Evolutionary conservation across 1,284 basidiomycete species (phyloP).

Genomic region (Stygiomarasmius scandens): DNA sequence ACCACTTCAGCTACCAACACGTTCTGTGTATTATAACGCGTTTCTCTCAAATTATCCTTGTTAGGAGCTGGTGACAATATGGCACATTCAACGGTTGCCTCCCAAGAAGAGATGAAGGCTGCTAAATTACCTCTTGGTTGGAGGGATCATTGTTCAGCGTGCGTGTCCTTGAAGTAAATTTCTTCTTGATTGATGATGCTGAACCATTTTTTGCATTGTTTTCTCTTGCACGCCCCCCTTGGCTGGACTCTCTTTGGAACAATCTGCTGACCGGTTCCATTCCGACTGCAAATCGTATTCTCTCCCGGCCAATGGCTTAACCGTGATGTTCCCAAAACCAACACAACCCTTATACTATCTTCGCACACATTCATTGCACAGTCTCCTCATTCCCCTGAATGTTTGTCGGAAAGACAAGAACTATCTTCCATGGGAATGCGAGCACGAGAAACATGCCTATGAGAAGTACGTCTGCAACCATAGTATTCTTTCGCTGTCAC

Average conservation of each 20-base stretch:
- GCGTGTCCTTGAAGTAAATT: slow-evolving; percentile 36
- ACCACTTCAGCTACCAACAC: background rate
- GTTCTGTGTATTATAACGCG: background rate
- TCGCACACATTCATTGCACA: slow-evolving; percentile 30
- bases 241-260: background rate
- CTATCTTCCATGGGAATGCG: slow-evolving; percentile 84
- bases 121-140: slow-evolving; percentile 80
- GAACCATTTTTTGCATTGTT: background rate
- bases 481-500: background rate
- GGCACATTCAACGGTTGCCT: slow-evolving; percentile 69
- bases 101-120: slow-evolving; percentile 81
- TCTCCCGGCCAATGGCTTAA: too few relatives aligned
- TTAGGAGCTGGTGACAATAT: background rate
- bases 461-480: slow-evolving; percentile 65
- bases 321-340: background rate
- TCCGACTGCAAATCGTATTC: too few relatives aligned
- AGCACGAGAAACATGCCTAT: slow-evolving; percentile 76
- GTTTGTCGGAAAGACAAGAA: slow-evolving; percentile 72
- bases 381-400: slow-evolving; percentile 86
- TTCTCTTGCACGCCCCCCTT: background rate
- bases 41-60: background rate
- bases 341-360: slow-evolving; percentile 2
- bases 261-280: too few relatives aligned
- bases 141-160: slow-evolving; percentile 94
- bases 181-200: background rate